Evolutionary conservation across 306 rosid genomes (phyloP).

Genomic region (Cicer yamashitae): DNA sequence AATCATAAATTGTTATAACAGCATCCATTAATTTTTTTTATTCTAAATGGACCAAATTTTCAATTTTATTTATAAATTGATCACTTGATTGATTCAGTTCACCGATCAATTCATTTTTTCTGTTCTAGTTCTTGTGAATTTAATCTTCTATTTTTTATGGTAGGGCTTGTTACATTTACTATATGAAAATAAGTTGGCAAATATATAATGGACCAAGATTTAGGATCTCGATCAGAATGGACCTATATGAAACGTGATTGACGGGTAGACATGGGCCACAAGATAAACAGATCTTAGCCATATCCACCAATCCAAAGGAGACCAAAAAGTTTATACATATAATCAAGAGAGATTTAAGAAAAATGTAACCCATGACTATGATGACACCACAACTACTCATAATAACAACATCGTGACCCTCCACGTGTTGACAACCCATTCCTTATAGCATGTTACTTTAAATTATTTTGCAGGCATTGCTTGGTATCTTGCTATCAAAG

Average conservation of each 20-base stretch:
- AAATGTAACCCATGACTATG: background rate
- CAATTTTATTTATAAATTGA: too few species aligned
- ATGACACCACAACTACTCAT: background rate
- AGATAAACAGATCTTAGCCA: constrained; percentile 5
- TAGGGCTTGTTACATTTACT: too few species aligned
- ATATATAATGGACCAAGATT: background rate
- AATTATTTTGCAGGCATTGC: constrained; percentile 25
- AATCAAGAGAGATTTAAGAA: background rate
- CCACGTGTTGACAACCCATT: constrained; percentile 32
- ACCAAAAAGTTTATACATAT: background rate
- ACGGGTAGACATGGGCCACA: constrained; percentile 12
- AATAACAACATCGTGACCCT: constrained; percentile 17
- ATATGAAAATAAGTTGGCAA: background rate
- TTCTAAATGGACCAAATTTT: too few species aligned
- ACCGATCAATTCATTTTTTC: too few species aligned
- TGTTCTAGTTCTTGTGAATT: too few species aligned
- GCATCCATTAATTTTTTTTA: too few species aligned
- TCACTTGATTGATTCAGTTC: too few species aligned
- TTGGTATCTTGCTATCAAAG: background rate
- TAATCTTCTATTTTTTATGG: too few species aligned
- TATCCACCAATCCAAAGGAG: background rate
- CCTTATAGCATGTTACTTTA: constrained; percentile 8
- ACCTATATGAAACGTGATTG: constrained; percentile 6
- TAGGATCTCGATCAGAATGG: background rate
- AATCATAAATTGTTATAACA: too few species aligned